A percentile compares a stretch with the other conserved stretches of the same genome.
Evolutionary conservation across 192 early-diverging fungal genomes (phyloP).

Genomic region (Linnemannia zychae): DNA sequence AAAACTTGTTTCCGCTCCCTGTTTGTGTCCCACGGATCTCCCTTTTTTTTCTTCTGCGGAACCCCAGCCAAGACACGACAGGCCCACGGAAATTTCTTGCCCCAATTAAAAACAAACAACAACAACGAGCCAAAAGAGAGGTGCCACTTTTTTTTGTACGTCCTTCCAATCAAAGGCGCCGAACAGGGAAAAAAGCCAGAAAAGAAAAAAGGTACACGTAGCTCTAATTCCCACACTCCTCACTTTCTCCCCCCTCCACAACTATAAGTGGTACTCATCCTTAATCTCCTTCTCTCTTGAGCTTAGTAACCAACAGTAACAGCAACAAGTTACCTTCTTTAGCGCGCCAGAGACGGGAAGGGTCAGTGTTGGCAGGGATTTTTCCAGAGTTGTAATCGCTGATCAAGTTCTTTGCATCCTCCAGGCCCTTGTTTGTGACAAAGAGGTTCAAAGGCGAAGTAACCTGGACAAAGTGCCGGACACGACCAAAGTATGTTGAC

Average conservation of each 20-base stretch:
- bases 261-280: too few species aligned
- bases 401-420: conserved; percentile 73
- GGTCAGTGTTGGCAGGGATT: conserved; percentile 43
- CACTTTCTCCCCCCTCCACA: background rate
- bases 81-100: conserved; percentile 11
- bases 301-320: background rate
- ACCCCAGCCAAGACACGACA: conserved; percentile 4
- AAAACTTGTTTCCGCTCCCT: background rate
- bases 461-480: conserved; percentile 80
- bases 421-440: conserved; percentile 66
- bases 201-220: background rate
- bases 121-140: too few species aligned
- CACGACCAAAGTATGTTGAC: conserved; percentile 78
- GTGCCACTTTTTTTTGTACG: background rate
- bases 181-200: background rate
- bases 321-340: conserved; percentile 70
- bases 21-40: conserved; percentile 9
- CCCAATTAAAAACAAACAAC: conserved; percentile 1
- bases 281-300: too few species aligned
- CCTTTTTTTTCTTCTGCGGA: background rate
- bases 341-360: conserved; percentile 76
- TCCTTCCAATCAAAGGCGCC: conserved; percentile 5
- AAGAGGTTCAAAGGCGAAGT: conserved; percentile 83
- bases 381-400: conserved; percentile 70
- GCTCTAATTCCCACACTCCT: background rate